Conservation (phyloP, 768 basidiomycete species). For the Boletus vermiculosoides region DNA sequence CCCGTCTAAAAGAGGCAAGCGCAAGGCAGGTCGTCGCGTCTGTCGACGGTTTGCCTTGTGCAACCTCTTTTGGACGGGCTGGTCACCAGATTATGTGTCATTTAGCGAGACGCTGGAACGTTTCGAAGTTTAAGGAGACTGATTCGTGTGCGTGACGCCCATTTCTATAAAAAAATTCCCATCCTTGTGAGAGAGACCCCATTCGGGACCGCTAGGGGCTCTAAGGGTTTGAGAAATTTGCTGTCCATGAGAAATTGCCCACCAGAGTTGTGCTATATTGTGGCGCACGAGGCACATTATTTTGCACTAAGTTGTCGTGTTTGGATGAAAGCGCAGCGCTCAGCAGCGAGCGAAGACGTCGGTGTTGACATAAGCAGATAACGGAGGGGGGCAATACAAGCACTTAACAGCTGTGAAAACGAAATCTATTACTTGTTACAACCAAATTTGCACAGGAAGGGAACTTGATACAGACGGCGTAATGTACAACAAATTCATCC, state of each 20-base stretch:
- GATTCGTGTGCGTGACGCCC: not conserved
- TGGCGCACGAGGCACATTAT: too few relatives aligned
- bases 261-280: not conserved
- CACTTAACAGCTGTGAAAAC: not conserved
- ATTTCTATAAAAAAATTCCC: not conserved
- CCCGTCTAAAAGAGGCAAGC: too few relatives aligned
- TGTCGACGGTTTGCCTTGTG: too few relatives aligned
- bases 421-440: not conserved
- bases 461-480: not conserved
- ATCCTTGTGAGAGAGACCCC: not conserved
- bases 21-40: too few relatives aligned
- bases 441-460: not conserved
- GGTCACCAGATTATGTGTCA: too few relatives aligned
- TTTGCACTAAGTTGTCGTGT: too few relatives aligned
- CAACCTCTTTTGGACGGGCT: too few relatives aligned
- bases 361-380: too few relatives aligned
- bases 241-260: not conserved
- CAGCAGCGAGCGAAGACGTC: too few relatives aligned
- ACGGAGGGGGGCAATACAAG: too few relatives aligned
- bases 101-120: too few relatives aligned
- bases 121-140: not conserved
- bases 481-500: conserved; percentile 17
- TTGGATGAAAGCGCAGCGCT: too few relatives aligned
- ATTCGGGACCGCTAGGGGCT: not conserved
- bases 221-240: not conserved